Conservation (phyloP, 2,329 filamentous ascomycete species). For the Colletotrichum tanaceti region DNA sequence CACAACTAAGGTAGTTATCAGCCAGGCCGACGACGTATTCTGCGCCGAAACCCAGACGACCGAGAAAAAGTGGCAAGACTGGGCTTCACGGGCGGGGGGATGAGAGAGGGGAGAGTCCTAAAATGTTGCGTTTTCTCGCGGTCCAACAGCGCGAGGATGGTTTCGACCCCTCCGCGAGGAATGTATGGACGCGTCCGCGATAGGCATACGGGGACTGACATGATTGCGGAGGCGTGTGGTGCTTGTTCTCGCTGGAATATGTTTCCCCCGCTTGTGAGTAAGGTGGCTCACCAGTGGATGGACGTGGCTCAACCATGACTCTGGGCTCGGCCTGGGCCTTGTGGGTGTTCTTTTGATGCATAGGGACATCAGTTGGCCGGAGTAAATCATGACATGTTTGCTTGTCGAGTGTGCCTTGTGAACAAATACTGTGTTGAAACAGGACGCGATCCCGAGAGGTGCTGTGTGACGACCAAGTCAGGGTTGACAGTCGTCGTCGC, state of each 20-base stretch:
- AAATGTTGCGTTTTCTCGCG: neutral
- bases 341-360: too few species aligned
- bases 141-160: slow-evolving; percentile 13
- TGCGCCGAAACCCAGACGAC: too few species aligned
- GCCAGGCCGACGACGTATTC: too few species aligned
- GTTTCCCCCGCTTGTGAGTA: neutral
- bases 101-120: too few species aligned
- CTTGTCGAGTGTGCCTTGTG: neutral
- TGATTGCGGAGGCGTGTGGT: neutral
- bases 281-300: neutral
- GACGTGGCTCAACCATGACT: too few species aligned
- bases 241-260: neutral
- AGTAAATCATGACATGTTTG: too few species aligned
- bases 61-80: too few species aligned
- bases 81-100: too few species aligned
- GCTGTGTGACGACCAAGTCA: neutral
- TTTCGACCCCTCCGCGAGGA: slow-evolving; percentile 4
- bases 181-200: neutral
- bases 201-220: neutral
- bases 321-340: too few species aligned
- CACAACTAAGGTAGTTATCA: too few species aligned
- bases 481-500: too few species aligned
- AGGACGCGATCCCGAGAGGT: neutral
- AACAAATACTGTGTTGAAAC: neutral
- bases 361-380: too few species aligned